These are phyloP conservation scores for Nicotiana rustica DNA, from an alignment of 305 asterid species.

Conservation along the genomic window DNA sequence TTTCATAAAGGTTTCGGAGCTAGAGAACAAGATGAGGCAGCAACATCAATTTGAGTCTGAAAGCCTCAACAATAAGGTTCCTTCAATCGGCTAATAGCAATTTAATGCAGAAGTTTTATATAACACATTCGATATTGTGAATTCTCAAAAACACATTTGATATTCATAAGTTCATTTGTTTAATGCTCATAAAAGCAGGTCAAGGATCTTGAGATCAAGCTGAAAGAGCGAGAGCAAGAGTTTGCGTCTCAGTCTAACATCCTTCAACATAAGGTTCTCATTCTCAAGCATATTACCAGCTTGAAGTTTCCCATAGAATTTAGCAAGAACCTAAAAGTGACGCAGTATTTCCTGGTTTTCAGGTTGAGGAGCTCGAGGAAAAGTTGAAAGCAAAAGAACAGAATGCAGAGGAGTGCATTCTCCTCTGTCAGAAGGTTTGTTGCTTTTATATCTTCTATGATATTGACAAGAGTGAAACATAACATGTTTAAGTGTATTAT, in stretches of 20 bases:
- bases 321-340: constrained; percentile 2
- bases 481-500: not conserved
- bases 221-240: constrained; percentile 67
- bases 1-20: constrained; percentile 64
- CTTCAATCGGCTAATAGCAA: not conserved
- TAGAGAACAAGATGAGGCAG: constrained; percentile 78
- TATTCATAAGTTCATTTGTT: constrained; percentile 16
- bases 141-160: constrained; percentile 1
- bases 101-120: not conserved
- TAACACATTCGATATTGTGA: not conserved
- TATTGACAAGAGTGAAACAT: constrained; percentile 21
- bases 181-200: constrained; percentile 54
- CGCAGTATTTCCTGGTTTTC: constrained; percentile 35
- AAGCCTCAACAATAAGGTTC: constrained; percentile 74
- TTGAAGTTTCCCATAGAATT: not conserved
- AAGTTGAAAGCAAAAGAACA: constrained; percentile 63
- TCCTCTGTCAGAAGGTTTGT: constrained; percentile 62
- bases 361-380: constrained; percentile 81
- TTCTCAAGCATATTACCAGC: not conserved
- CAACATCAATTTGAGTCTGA: constrained; percentile 60
- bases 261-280: constrained; percentile 75
- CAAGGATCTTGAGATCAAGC: constrained; percentile 75
- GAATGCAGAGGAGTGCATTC: constrained; percentile 50
- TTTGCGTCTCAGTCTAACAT: constrained; percentile 57
- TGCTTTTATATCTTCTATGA: constrained; percentile 4